Conservation (phyloP, 768 basidiomycete species). For the Lactarius psammicola region DNA sequence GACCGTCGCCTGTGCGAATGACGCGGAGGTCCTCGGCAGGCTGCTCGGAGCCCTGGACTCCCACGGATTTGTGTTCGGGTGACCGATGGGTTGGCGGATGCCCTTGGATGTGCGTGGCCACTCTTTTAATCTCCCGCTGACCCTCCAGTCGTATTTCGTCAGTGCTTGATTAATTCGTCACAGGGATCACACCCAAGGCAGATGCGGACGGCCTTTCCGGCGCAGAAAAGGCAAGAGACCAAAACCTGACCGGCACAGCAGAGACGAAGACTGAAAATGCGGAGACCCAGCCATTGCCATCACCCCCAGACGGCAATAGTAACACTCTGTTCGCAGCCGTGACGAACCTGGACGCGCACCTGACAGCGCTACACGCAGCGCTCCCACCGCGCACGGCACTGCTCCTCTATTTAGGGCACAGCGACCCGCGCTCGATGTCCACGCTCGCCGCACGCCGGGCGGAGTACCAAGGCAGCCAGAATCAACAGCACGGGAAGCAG, state of each 20-base stretch:
- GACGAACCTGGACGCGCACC: slow-evolving; percentile 54
- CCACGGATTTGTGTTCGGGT: slow-evolving; percentile 82
- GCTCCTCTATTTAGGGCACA: slow-evolving; percentile 84
- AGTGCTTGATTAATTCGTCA: background rate
- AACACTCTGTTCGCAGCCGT: slow-evolving; percentile 32
- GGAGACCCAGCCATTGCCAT: slow-evolving; percentile 31
- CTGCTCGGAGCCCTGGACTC: slow-evolving; percentile 54
- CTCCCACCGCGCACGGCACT: slow-evolving; percentile 81
- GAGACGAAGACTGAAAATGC: slow-evolving; percentile 15
- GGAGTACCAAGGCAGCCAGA: slow-evolving; percentile 42
- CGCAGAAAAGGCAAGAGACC: slow-evolving; percentile 28
- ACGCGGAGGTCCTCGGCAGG: slow-evolving; percentile 76
- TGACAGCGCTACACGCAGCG: slow-evolving; percentile 58
- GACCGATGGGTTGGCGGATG: slow-evolving; percentile 81
- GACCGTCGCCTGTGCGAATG: slow-evolving; percentile 67
- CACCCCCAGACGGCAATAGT: slow-evolving; percentile 9
- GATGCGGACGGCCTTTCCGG: too few species aligned
- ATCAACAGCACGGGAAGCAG: slow-evolving; percentile 73
- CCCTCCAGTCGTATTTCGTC: background rate
- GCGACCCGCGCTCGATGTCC: slow-evolving; percentile 81
- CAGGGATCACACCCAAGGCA: slow-evolving; percentile 64
- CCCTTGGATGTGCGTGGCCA: slow-evolving; percentile 67
- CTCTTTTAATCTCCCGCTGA: background rate
- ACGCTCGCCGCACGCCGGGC: slow-evolving; percentile 38
- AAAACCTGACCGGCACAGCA: background rate